A percentile compares a stretch with the other conserved stretches of the same genome.
These are phyloP conservation scores for Lachnellula arida DNA, from an alignment of 2,329 filamentous ascomycete genomes.

Conservation along the genomic window DNA sequence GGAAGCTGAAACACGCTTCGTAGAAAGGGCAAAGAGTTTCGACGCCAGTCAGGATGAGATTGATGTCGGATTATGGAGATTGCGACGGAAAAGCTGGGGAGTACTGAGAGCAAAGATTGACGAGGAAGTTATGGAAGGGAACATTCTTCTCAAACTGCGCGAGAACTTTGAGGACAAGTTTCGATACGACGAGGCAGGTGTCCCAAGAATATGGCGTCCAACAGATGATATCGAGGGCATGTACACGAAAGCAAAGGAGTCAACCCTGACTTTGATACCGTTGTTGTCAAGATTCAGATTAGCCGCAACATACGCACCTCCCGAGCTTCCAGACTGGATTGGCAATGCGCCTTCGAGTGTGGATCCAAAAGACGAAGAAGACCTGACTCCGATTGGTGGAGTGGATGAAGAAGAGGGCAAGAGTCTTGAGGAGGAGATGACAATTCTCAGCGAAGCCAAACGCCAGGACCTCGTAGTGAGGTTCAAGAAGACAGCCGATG, in stretches of 20 bases:
- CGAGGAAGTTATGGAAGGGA: constrained; percentile 97
- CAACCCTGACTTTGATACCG: constrained; percentile 85
- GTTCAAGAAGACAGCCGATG: constrained; percentile 98
- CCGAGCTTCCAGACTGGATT: constrained; percentile 81
- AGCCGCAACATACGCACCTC: constrained; percentile 66
- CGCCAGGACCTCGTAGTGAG: constrained; percentile 85
- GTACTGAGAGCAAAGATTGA: constrained; percentile 87
- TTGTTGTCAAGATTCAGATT: constrained; percentile 82
- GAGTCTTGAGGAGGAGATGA: constrained; percentile 94
- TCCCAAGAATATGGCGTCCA: constrained; percentile 93
- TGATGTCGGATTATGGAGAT: constrained; percentile 84
- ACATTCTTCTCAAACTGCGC: constrained; percentile 87
- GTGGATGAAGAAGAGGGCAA: constrained; percentile 93
- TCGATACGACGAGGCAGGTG: constrained; percentile 90
- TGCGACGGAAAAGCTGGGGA: constrained; percentile 91
- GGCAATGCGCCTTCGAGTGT: constrained; percentile 70
- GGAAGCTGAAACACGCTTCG: constrained; percentile 81
- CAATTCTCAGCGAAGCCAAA: constrained; percentile 84
- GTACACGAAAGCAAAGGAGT: constrained; percentile 89
- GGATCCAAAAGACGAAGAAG: constrained; percentile 82
- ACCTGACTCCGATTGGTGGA: constrained; percentile 81
- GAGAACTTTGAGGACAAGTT: constrained; percentile 99
- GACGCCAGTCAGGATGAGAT: constrained; percentile 90
- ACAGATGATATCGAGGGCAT: constrained; percentile 95
- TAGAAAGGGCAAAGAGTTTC: constrained; percentile 85